A percentile compares a stretch with the other conserved stretches of the same genome.
phyloP scores from a whole-genome alignment of 2,329 filamentous ascomycete species.

The Neonectria magnoliae region DNA sequence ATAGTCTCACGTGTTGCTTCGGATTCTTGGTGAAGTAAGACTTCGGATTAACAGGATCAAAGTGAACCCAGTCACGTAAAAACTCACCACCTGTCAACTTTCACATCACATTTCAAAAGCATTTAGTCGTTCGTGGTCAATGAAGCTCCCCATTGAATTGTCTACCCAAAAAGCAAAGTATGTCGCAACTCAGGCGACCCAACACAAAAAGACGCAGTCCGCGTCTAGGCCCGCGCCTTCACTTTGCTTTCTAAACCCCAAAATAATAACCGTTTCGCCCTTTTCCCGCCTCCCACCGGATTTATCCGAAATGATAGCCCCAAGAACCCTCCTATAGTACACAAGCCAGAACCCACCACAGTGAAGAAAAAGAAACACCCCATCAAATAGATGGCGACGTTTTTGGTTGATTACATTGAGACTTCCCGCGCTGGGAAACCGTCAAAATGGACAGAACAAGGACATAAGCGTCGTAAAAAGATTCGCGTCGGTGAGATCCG shows the following conservation, averaged over 20 bases:
- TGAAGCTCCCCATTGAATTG: constrained; percentile 11
- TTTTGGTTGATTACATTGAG: constrained; percentile 24
- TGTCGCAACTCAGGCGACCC: constrained; percentile 9
- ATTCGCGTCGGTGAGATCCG: constrained; percentile 16
- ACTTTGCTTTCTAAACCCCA: constrained; percentile 15
- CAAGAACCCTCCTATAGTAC: constrained; percentile 31
- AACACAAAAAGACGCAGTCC: constrained; percentile 8
- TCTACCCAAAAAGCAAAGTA: constrained; percentile 22
- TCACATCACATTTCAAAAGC: constrained; percentile 1
- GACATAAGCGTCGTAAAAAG: constrained; percentile 40
- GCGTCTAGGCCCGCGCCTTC: not conserved
- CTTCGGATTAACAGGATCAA: no score
- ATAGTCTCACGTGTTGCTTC: no score
- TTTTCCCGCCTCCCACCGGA: constrained; percentile 1
- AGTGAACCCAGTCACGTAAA: no score
- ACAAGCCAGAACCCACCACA: constrained; percentile 12
- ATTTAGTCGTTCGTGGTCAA: constrained; percentile 11
- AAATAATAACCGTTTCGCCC: constrained; percentile 20
- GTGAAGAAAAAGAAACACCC: constrained; percentile 1
- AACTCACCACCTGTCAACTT: no score
- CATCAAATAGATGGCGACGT: not conserved
- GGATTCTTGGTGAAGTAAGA: no score
- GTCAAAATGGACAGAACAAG: constrained; percentile 25
- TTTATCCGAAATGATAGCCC: constrained; percentile 17
- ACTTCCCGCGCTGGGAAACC: constrained; percentile 12